A percentile compares a stretch with the other conserved stretches of the same genome.
Evolutionary conservation across 2,329 filamentous ascomycete genomes (phyloP).

Genomic region (Pezicula carpinea): DNA sequence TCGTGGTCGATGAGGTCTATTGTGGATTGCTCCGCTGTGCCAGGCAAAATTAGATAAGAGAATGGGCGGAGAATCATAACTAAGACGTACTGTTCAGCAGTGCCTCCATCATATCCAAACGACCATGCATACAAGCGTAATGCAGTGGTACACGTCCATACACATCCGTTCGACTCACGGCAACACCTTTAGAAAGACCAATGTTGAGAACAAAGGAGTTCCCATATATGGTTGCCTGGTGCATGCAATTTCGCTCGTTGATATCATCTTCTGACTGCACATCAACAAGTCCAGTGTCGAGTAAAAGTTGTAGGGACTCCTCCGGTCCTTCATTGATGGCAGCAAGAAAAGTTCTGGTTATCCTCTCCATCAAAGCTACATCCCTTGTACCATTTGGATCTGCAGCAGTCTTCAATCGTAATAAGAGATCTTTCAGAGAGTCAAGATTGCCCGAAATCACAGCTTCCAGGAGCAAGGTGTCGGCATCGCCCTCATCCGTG

Average conservation of each 20-base stretch:
- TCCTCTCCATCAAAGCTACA: conserved; percentile 60
- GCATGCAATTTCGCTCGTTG: conserved; percentile 92
- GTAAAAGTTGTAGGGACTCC: conserved; percentile 68
- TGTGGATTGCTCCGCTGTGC: conserved; percentile 62
- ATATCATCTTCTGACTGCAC: conserved; percentile 95
- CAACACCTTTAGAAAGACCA: conserved; percentile 70
- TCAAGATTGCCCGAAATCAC: conserved; percentile 77
- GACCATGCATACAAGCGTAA: conserved; percentile 93
- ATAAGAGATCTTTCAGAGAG: conserved; percentile 75
- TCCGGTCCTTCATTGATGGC: conserved; percentile 82
- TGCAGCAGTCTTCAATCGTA: conserved; percentile 56
- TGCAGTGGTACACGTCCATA: conserved; percentile 92
- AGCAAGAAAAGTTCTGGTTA: conserved; percentile 86
- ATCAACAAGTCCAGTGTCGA: conserved; percentile 79
- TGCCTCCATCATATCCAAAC: conserved; percentile 74
- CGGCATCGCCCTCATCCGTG: conserved; percentile 84
- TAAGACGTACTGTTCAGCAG: conserved; percentile 56
- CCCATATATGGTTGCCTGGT: conserved; percentile 94
- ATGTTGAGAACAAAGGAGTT: conserved; percentile 72
- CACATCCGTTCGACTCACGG: conserved; percentile 78
- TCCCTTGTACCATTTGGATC: conserved; percentile 55
- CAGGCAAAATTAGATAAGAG: conserved; percentile 9
- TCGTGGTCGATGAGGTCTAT: conserved; percentile 91
- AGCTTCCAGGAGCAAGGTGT: conserved; percentile 82
- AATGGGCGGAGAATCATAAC: not conserved